Evolutionary conservation across 768 basidiomycete genomes (phyloP), one percentile per base, ranked within the genome.

Genomic region (Phylloporus sp.): DNA sequence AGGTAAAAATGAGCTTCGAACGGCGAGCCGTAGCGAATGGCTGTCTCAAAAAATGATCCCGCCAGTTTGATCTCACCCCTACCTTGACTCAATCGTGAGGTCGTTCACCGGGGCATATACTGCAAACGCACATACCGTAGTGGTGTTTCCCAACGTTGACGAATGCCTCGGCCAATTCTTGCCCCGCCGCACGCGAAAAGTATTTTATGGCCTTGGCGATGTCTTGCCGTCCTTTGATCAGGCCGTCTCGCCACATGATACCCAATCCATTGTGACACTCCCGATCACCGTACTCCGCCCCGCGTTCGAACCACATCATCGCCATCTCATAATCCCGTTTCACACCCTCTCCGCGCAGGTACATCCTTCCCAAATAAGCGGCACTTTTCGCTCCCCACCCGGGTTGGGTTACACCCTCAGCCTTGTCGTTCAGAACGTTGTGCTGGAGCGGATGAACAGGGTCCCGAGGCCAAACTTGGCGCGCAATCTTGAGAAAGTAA

Each of bases 1-100:
- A 96, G 78, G 59, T 96, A 93, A 68, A 93, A 95, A 67, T 88
- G 95, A 1, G 94, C 87, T 62, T 99, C 94, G 48, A 95, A 92
- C 1, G 89, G 86, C 5, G 95, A 94, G 5, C 95, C 96, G 53
- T 80, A 76, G 2, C 87, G 80, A 38, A 95, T 71, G 4, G 94
- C 96, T 21, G 75, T 76, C 64, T 98, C 90, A 56, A 98, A 88
- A 60, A 83, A 83, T 1, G 78, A 75, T 1, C 73, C 78, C 1
- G 94, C 93, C 5, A 76, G 52, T 21, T 70, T 66, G 20, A 82
- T 39, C 36, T 97, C 92, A 15, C 83, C 82, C 14, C 76, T 76
- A 24, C 76, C 94, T 95, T 52, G 15, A 32, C 24, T 36, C 20
- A 3, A 26, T 24, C 10, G 7, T 60, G 21, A 60, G 56, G 29